phyloP scores from a whole-genome alignment of 2,329 filamentous ascomycete species.

The Xylaria sp. region DNA sequence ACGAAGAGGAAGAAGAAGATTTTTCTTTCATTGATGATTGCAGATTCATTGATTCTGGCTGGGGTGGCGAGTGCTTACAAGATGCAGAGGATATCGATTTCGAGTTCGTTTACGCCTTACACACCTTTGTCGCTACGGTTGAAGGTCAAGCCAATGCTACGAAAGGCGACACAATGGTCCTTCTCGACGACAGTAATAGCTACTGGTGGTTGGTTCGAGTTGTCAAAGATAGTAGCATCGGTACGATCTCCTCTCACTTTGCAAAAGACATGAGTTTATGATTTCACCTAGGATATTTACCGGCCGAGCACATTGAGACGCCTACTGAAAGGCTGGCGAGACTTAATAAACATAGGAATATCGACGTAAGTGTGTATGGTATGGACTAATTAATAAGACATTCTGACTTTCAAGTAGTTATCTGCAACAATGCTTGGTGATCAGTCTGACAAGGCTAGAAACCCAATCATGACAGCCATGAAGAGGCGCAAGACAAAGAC shows the following conservation, averaged over 20 bases:
- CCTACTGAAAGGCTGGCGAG: conserved; percentile 93
- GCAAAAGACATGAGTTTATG: conserved; percentile 19
- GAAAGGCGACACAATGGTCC: conserved; percentile 98
- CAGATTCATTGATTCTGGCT: conserved; percentile 76
- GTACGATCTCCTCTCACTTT: conserved; percentile 53
- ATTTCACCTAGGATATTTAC: conserved; percentile 78
- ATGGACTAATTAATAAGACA: not conserved
- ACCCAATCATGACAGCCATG: conserved; percentile 85
- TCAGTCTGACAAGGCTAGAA: conserved; percentile 80
- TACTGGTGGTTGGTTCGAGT: conserved; percentile 99
- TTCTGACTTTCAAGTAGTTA: conserved; percentile 58
- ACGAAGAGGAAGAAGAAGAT: conserved; percentile 75
- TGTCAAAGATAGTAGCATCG: conserved; percentile 96
- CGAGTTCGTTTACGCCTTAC: conserved; percentile 97
- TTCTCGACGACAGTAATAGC: conserved; percentile 98
- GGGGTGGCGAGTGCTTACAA: conserved; percentile 87
- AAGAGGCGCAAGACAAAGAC: conserved; percentile 84
- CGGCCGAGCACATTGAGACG: conserved; percentile 98
- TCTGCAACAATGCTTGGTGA: conserved; percentile 73
- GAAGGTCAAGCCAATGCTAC: conserved; percentile 98
- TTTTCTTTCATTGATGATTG: conserved; percentile 63
- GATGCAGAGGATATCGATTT: conserved; percentile 98
- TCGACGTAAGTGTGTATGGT: conserved; percentile 75
- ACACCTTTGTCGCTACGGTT: conserved; percentile 97
- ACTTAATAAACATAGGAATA: conserved; percentile 97